Percentiles rank a stretch among this genome's conserved stretches.
phyloP scores from a whole-genome alignment of 1,139 yeast genomes.

The Hyphopichia wangnamkhiaoensis region DNA sequence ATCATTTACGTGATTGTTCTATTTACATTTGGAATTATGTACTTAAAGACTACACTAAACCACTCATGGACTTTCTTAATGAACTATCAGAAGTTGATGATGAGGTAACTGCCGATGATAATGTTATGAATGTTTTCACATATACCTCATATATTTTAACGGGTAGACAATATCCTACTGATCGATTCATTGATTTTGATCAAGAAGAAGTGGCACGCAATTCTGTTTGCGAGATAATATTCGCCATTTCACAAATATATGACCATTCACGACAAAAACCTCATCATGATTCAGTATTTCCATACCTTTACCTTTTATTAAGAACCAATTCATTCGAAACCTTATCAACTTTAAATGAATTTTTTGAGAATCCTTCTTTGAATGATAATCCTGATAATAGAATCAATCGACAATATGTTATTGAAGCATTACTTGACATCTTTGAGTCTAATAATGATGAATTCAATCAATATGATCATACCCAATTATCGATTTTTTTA shows the following conservation, averaged over 20 bases:
- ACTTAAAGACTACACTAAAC: constrained; percentile 66
- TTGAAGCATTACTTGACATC: constrained; percentile 63
- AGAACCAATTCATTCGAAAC: constrained; percentile 55
- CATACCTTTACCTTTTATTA: constrained; percentile 55
- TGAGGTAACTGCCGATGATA: constrained; percentile 12
- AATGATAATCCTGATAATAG: constrained; percentile 49
- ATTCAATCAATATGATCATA: constrained; percentile 34
- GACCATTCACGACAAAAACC: constrained; percentile 13
- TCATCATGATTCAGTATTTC: constrained; percentile 52
- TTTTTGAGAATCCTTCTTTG: constrained; percentile 70
- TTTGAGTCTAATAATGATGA: constrained; percentile 32
- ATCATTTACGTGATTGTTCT: constrained; percentile 58
- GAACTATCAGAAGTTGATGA: constrained; percentile 24
- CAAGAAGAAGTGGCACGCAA: constrained; percentile 40
- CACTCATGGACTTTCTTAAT: constrained; percentile 58
- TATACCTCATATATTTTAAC: constrained; percentile 71
- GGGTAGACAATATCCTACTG: constrained; percentile 80
- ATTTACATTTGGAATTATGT: constrained; percentile 70
- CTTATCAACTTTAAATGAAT: constrained; percentile 69
- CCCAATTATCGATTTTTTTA: constrained; percentile 63
- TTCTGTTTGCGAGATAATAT: constrained; percentile 54
- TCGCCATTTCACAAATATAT: constrained; percentile 24
- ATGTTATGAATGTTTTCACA: constrained; percentile 46
- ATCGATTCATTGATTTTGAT: constrained; percentile 37
- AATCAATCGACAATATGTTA: constrained; percentile 63